Percentiles rank a stretch among this genome's conserved stretches.
Conservation (phyloP, 768 basidiomycete genomes). For the Amanita molliuscula region DNA sequence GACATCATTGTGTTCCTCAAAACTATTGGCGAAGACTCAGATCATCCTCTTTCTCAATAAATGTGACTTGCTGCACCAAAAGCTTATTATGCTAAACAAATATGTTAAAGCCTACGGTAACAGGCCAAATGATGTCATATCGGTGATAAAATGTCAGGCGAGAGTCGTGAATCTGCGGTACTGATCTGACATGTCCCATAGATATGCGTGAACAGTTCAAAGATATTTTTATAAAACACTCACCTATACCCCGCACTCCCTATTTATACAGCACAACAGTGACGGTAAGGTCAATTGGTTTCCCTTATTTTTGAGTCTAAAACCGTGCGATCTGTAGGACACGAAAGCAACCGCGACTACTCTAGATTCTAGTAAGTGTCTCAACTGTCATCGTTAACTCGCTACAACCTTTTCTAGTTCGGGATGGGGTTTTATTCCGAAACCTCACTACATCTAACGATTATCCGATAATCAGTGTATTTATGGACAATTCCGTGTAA, state of each 20-base stretch:
- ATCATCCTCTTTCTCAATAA: conserved; percentile 60
- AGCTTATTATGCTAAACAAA: conserved; percentile 46
- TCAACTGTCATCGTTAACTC: not conserved
- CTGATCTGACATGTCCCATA: conserved; percentile 12
- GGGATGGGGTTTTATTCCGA: conserved; percentile 51
- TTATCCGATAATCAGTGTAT: no score
- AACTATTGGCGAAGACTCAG: conserved; percentile 46
- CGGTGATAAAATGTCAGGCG: conserved; percentile 49
- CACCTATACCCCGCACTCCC: conserved; percentile 42
- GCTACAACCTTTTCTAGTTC: conserved; percentile 25
- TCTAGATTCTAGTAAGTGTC: conserved; percentile 36
- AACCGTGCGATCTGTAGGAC: conserved; percentile 29
- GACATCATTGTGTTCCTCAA: conserved; percentile 58
- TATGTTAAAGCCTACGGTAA: conserved; percentile 61
- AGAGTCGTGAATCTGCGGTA: not conserved
- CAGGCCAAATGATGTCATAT: conserved; percentile 55
- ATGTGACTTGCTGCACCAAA: conserved; percentile 57
- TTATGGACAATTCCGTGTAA: no score
- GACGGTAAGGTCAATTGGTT: conserved; percentile 35
- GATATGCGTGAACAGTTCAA: conserved; percentile 64
- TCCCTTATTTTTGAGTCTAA: not conserved
- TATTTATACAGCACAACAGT: conserved; percentile 66
- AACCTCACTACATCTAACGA: conserved; percentile 41
- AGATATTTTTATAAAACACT: conserved; percentile 47
- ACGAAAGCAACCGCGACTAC: conserved; percentile 55